Evolutionary conservation across 2,329 filamentous ascomycete species (phyloP).

Genomic region (Phymatotrichopsis omnivora): DNA sequence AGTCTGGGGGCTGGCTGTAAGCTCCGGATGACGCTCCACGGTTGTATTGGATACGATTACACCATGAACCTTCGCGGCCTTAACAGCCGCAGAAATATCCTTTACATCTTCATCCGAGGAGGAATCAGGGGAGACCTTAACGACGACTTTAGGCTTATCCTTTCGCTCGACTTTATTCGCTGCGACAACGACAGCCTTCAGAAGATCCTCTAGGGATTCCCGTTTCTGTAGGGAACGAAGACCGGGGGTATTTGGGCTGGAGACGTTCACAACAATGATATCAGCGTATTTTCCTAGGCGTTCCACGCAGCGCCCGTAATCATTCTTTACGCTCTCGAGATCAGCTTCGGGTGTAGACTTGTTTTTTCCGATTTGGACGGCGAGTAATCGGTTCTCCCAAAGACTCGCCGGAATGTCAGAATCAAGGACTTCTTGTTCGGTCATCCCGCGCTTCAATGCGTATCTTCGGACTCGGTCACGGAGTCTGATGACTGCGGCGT

Average conservation of each 20-base stretch:
- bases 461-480: conserved; percentile 68
- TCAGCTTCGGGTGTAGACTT: conserved; percentile 80
- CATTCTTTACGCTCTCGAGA: conserved; percentile 64
- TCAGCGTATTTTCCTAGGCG: conserved; percentile 80
- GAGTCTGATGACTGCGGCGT: conserved; percentile 69
- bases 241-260: conserved; percentile 89
- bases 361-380: conserved; percentile 95
- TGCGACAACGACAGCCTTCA: conserved; percentile 72
- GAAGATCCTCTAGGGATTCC: conserved; percentile 68
- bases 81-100: conserved; percentile 79
- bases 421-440: conserved; percentile 63
- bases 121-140: conserved; percentile 96
- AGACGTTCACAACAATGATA: conserved; percentile 95
- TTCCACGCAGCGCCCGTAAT: conserved; percentile 83
- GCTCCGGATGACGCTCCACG: conserved; percentile 61
- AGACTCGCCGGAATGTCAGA: conserved; percentile 76
- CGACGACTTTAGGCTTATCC: conserved; percentile 75
- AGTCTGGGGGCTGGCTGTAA: conserved; percentile 57
- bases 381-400: conserved; percentile 61
- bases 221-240: conserved; percentile 76
- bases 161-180: conserved; percentile 59
- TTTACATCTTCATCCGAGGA: conserved; percentile 73
- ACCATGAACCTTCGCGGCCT: conserved; percentile 76
- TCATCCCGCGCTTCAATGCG: conserved; percentile 59
- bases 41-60: conserved; percentile 98